These are phyloP conservation scores for Xerocomus spinulosus DNA, from an alignment of 768 basidiomycete species.

Conservation along the genomic window DNA sequence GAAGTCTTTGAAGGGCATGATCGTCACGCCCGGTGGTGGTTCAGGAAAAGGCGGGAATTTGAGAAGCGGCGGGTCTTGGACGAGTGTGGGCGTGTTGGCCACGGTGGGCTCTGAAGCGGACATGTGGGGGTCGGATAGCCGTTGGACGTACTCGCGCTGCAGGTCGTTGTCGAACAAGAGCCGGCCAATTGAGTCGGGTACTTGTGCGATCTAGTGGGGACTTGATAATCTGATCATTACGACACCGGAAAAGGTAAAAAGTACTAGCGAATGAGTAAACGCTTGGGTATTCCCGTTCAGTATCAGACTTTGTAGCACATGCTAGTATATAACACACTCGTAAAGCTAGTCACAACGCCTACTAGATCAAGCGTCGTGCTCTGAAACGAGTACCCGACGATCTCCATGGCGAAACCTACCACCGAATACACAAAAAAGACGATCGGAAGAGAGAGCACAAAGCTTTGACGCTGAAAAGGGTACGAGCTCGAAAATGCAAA, in stretches of 20 bases:
- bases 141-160: slow-evolving; percentile 10
- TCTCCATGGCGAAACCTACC: slow-evolving; percentile 59
- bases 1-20: slow-evolving; percentile 56
- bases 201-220: no score
- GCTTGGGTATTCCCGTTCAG: no score
- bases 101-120: slow-evolving; percentile 13
- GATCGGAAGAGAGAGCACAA: slow-evolving; percentile 67
- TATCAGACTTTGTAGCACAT: no score
- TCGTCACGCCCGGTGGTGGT: slow-evolving; percentile 40
- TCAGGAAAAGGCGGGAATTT: slow-evolving; percentile 48
- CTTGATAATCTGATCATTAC: no score
- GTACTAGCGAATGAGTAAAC: no score
- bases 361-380: slow-evolving; percentile 43
- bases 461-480: slow-evolving; percentile 40
- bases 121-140: slow-evolving; percentile 16
- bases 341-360: no score
- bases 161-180: no score
- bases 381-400: slow-evolving; percentile 62
- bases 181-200: no score
- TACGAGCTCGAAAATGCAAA: no score
- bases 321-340: no score
- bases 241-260: no score
- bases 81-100: slow-evolving; percentile 9
- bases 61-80: slow-evolving; percentile 19
- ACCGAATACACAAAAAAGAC: slow-evolving; percentile 72